Percentiles rank a stretch among this genome's conserved stretches.
These are phyloP conservation scores for Solanum dulcamara DNA, from an alignment of 257 asterid genomes.

Conservation along the genomic window DNA sequence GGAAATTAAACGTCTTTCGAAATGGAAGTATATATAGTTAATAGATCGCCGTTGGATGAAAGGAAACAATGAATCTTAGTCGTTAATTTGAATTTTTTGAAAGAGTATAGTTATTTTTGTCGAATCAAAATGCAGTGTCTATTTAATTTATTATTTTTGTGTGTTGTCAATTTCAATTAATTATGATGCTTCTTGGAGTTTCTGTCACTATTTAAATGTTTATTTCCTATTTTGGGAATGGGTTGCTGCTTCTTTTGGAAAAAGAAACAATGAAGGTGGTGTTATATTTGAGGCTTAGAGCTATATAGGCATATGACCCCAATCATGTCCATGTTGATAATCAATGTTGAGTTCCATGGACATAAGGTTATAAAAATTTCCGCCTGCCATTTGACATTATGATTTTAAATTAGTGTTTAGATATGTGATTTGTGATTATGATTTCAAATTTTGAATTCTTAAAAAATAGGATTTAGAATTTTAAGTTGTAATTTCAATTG, in stretches of 20 bases:
- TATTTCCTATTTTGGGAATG: not conserved
- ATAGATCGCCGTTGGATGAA: not conserved
- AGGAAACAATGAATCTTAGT: not conserved
- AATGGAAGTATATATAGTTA: not conserved
- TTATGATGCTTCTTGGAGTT: not conserved
- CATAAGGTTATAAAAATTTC: not conserved
- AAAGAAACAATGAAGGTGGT: not conserved
- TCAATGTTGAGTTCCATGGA: not conserved
- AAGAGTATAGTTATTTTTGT: not conserved
- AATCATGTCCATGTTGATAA: not conserved
- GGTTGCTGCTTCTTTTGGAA: not conserved
- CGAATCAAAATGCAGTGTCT: not conserved
- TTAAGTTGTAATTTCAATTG: not conserved
- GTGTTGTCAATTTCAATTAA: not conserved
- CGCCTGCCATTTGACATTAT: not conserved
- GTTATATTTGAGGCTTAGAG: not conserved
- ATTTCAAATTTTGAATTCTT: not conserved
- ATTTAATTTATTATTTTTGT: not conserved
- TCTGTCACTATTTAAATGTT: not conserved
- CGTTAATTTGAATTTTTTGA: not conserved
- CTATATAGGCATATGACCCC: not conserved
- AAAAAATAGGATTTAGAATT: too few relatives aligned
- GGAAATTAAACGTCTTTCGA: too few relatives aligned
- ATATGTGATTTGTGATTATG: not conserved
- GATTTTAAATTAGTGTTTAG: not conserved